Evolutionary conservation across 202 grass and related monocot species (phyloP), one percentile per base, ranked within the genome.

Genomic region (Carex arenaria): DNA sequence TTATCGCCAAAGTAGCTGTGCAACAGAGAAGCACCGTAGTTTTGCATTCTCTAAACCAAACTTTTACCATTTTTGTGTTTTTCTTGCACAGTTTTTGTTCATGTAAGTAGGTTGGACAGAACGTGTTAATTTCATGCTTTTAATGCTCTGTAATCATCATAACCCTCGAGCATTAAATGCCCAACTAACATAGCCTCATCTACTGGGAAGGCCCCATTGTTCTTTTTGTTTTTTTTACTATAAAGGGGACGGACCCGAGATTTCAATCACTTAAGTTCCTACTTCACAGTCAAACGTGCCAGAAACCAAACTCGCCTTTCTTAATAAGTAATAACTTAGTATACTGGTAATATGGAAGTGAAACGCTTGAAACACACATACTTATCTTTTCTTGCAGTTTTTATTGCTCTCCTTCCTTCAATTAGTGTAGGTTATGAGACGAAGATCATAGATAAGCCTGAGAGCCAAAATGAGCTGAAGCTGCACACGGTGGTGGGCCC

Each of bases 401-500:
- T 54, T 67, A 47, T 57, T 68, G n/a, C 26, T 69, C 40, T 82
- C 26, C 43, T 67, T 69, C 80, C 80, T 54, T 53, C 0, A 5
- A 32, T 34, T 36, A 38, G 26, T 67, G 42, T 69, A 69, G 47
- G 26, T 54, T 53, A 67, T 36, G 64, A 82, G 4, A n/a, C 3
- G 14, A 65, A 56, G n/a, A 69, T 69, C 45, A 82, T 82, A 40
- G 80, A 82, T 36, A 10, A n/a, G 5, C 59, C 31, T 9, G 60
- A 45, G 19, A 32, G 7, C 45, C 64, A 32, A 10, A 17, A 82
- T 53, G 36, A 69, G 12, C 26, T 82, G 17, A 12, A 68, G 26
- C 63, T 82, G 17, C 64, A 13, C 64, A 62, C 10, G 30, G 90
- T 85, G 8, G 79, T 19, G 1, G 95, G 95, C 19, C 92, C 92